Conservation (phyloP, 225 moss, liverwort and hornwort species). For the Marchantia paleacea region DNA sequence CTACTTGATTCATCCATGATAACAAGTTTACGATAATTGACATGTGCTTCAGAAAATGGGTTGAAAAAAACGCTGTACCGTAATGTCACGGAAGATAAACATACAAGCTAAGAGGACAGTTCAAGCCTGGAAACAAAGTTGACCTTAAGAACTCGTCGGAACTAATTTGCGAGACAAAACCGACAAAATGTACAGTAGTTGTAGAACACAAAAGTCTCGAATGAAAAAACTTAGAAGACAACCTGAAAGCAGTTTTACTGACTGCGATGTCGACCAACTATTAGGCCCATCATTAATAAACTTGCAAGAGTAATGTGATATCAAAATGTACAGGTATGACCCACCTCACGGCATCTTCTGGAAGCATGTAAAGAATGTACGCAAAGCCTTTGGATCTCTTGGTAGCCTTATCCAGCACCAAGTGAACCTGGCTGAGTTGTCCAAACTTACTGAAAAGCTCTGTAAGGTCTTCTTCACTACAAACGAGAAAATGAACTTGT, state of each 20-base stretch:
- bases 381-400: slow-evolving; percentile 93
- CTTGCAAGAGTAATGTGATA: neutral
- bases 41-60: neutral
- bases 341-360: slow-evolving; percentile 90
- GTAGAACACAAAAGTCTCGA: no score
- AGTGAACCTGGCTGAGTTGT: slow-evolving; percentile 83
- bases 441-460: slow-evolving; percentile 82
- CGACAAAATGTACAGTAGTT: no score
- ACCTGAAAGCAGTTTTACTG: no score
- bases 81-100: neutral
- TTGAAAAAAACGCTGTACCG: neutral
- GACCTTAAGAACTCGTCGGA: neutral
- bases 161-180: neutral
- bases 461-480: slow-evolving; percentile 88
- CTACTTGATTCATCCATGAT: no score
- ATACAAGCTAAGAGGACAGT: neutral
- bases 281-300: neutral
- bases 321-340: neutral
- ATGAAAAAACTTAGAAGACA: no score
- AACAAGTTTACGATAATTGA: no score
- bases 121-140: neutral
- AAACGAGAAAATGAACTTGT: slow-evolving; percentile 16
- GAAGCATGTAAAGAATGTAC: slow-evolving; percentile 84
- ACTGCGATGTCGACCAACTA: no score
- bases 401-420: slow-evolving; percentile 84